A percentile compares a stretch with the other conserved stretches of the same genome.
phyloP scores from a whole-genome alignment of 1,284 basidiomycete genomes.

The Phenoliferia sp. region DNA sequence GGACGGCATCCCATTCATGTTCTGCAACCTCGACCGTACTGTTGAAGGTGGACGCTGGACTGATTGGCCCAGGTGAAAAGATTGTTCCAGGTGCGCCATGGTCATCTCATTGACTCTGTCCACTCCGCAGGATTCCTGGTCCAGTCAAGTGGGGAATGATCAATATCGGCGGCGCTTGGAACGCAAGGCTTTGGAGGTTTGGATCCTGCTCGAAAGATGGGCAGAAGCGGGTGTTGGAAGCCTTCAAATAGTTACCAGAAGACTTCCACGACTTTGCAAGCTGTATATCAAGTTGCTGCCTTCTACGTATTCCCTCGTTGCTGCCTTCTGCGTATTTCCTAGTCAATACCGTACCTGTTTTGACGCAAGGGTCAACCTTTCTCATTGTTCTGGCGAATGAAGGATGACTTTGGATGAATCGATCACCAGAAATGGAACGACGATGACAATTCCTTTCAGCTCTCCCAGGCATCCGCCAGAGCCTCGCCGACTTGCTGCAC shows the following conservation, averaged over 20 bases:
- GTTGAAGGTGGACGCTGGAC: background rate
- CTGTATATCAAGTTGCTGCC: no score
- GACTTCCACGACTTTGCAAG: no score
- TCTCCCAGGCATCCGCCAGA: constrained; percentile 3
- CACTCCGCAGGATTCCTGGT: background rate
- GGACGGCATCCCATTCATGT: background rate
- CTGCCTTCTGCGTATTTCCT: no score
- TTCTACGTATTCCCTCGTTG: no score
- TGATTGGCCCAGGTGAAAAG: background rate
- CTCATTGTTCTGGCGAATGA: no score
- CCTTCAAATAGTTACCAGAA: no score
- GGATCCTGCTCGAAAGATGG: background rate
- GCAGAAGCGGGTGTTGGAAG: background rate
- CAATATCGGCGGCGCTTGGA: background rate
- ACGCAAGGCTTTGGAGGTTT: background rate
- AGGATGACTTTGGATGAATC: no score
- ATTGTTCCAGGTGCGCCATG: no score
- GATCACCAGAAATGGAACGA: no score
- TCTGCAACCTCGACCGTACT: background rate
- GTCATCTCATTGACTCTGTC: no score
- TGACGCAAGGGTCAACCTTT: no score
- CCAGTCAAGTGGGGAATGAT: background rate
- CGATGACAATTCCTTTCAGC: background rate
- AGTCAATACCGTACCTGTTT: no score
- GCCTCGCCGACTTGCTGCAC: constrained; percentile 6